Base-by-base conservation (phyloP, 768 basidiomycete species). In the Cantharellus anzutake region DNA sequence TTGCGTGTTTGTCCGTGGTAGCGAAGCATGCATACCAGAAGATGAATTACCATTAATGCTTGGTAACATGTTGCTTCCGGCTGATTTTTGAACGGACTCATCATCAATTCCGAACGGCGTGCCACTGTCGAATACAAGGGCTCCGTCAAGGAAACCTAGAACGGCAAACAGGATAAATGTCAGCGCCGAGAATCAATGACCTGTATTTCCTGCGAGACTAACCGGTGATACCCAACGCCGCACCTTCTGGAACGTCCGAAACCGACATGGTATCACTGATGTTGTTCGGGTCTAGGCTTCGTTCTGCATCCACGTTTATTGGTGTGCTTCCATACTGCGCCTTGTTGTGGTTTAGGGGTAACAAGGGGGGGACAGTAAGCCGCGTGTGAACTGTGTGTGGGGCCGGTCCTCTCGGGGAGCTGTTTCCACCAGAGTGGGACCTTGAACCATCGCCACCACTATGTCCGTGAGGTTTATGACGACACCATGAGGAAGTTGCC, bases 151-250 rank as follows among this genome's bases (percentile, higher is more conserved):
- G 7, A 62, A 52, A 48, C 44, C 44, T 48, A 48, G 29, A 29
- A 29, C 20, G 20, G 20, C 20, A 29, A 29, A 29, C 20, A 29
- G 20, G 20, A 29, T 29, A 29, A 29, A 29, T 29, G 20, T 29
- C 20, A 29, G 20, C 20, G 20, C 20, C 20, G 20, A 29, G 20
- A 29, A 29, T 29, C 20, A 29, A 29, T 29, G 20, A 29, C 20
- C 20, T 29, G 20, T 29, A 29, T 29, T 29, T 11, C 11, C 44
- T 11, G 44, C 29, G 11, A 11, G 11, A 48, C 44, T 11, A 11
- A 48, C 63, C 63, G 44, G 63, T 60, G 48, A 64, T 64, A 0
- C 63, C 63, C 37, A 64, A 56, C 5, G 62, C 40, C 11, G 63
- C 63, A 34, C 61, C 63, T 16, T 56, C 61, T 3, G 63, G 63